Base-by-base conservation (phyloP, 176 grass and related monocot genomes). In the Aegilops sharonensis region DNA sequence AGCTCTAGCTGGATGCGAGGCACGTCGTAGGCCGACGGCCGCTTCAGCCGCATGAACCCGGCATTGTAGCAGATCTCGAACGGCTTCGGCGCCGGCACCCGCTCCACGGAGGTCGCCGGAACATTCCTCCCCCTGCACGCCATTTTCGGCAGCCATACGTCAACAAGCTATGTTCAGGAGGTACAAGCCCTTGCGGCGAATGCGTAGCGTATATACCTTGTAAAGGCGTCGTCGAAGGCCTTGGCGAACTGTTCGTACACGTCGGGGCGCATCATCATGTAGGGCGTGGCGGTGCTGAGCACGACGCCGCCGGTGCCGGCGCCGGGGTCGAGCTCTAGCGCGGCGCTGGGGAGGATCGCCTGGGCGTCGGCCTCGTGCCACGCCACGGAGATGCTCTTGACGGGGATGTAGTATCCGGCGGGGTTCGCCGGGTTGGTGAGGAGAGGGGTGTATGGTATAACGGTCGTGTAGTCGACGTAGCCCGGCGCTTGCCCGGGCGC, bases 51-150 rank as follows among this genome's bases (percentile, higher is more conserved):
- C 59, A 60, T 79, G 9, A 47, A 66, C 36, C 64, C 83, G 67
- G 88, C 82, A 52, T 94, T 71, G 43, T 89, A 84, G 79, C 90
- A 94, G 5, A 94, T 82, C 65, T 86, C 66, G 85, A 95, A 92
- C 11, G 82, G 88, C 31, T 77, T 14, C 2, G 37, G 83, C 9
- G 69, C 11, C 31, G 52, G 11, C 11, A 83, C 25, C 48, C 65
- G 29, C 43, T 47, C 43, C 43, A 47, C 43, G 43, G 43, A 47
- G 43, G 10, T 15, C 14, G 5, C 48, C 48, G 43, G 43, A 47
- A 47, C 43, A 47, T 47, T 47, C 43, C 18, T 67, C 64, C 27
- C 64, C 42, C 43, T 52, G 48, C 48, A 52, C 48, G 48, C 48
- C 48, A 17, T 52, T 52, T 52, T 5, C 12, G 14, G 13, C 48